Evolutionary conservation across 2,329 filamentous ascomycete species (phyloP), one percentile per base, ranked within the genome.

Genomic region (Pleurostoma richardsiae): DNA sequence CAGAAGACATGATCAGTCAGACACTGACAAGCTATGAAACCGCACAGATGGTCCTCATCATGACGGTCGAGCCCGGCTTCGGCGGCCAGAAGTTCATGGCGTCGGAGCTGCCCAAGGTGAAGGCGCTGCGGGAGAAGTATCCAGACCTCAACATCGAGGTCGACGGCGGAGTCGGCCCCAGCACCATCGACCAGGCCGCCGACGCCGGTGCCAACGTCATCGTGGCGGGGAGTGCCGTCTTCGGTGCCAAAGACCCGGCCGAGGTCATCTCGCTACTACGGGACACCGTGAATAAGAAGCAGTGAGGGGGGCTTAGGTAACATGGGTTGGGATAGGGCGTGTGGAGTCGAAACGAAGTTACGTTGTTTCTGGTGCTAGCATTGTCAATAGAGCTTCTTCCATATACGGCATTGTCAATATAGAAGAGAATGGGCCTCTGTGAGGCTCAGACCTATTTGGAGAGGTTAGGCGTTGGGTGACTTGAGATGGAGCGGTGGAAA

Each of bases 61-160:
- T 99, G 94, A 99, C 94, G 1, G 94, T 99, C 40, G 82, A 99
- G 70, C 94, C 94, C 40, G 94, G 94, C 41, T 99, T 99, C 63
- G 94, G 94, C 52, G 94, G 94, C 5, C 94, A 99, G 65, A 96
- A 96, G 63, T 99, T 99, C 76, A 97, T 97, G 90, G 84, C 90
- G 10, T 89, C 88, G 5, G 90, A 96, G 72, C 81, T 99, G 56
- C 90, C 92, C 62, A 99, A 99, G 73, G 94, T 99, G 28, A 71
- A 86, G 55, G 90, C 85, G 38, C 76, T 99, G 56, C 83, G 94
- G 50, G 73, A 85, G 62, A 83, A 81, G 60, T 99, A 97, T 65
- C 92, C 94, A 3, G 80, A 96, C 5, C 72, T 99, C 52, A 94
- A 96, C 71, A 99, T 99, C 59, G 94, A 99, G 70, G 63, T 99